Percentiles rank a stretch among this genome's conserved stretches.
phyloP scores from a whole-genome alignment of 177 flowering plant genomes.

The Vitis hybrid region DNA sequence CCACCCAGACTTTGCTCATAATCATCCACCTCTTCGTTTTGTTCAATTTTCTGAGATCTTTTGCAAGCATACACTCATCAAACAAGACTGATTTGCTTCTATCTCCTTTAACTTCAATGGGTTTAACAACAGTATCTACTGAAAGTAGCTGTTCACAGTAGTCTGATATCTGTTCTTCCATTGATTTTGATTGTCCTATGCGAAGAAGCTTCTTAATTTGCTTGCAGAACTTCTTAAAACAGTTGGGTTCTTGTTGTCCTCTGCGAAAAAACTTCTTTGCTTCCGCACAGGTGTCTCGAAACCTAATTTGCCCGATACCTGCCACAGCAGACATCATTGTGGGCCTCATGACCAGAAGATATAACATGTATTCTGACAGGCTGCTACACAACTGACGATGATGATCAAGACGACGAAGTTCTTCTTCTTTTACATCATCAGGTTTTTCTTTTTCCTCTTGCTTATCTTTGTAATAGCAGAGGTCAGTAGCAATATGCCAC shows the following conservation, averaged over 20 bases:
- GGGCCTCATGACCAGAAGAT: slow-evolving; percentile 30
- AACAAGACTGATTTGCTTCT: slow-evolving; percentile 15
- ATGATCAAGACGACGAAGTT: background rate
- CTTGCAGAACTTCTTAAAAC: no score
- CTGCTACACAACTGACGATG: background rate
- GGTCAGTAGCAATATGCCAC: no score
- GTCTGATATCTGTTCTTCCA: no score
- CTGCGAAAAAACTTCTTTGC: slow-evolving; percentile 16
- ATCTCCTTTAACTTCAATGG: background rate
- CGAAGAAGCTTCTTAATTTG: no score
- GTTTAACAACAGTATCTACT: no score
- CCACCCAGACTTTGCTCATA: slow-evolving; percentile 25
- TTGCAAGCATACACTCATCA: slow-evolving; percentile 6
- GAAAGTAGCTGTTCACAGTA: no score
- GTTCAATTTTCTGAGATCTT: background rate
- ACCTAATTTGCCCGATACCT: slow-evolving; percentile 24
- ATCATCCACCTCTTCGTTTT: slow-evolving; percentile 12
- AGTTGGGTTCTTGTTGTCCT: background rate
- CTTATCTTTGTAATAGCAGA: no score
- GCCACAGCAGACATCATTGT: slow-evolving; percentile 23
- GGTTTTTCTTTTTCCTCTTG: background rate
- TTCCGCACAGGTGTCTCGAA: slow-evolving; percentile 34
- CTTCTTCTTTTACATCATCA: background rate
- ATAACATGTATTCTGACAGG: slow-evolving; percentile 33
- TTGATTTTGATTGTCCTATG: no score